Conservation (phyloP, 1,284 basidiomycete genomes). For the Limonomyces culmigenus region DNA sequence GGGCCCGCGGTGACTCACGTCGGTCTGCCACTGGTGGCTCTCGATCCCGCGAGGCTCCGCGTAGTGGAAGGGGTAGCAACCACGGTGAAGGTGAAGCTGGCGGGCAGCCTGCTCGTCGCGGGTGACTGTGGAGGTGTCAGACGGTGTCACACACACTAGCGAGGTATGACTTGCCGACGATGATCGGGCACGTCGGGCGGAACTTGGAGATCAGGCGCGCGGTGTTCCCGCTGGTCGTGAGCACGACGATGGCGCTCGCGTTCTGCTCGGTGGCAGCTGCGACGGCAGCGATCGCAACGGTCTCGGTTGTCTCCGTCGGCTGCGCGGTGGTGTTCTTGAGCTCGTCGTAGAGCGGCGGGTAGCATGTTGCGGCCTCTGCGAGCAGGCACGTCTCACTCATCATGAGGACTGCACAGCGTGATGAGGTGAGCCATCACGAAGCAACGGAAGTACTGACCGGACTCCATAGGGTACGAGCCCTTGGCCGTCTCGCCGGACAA, state of each 20-base stretch:
- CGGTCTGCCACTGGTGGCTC: conserved; percentile 90
- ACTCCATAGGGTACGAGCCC: conserved; percentile 85
- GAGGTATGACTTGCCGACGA: conserved; percentile 48
- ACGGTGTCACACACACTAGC: no score
- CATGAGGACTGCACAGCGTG: conserved; percentile 58
- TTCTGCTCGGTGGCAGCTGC: conserved; percentile 90
- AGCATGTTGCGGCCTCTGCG: conserved; percentile 87
- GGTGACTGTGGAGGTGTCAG: conserved; percentile 52
- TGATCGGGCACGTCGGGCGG: conserved; percentile 85
- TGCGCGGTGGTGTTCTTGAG: conserved; percentile 63
- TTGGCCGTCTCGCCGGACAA: conserved; percentile 96
- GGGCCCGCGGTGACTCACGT: conserved; percentile 37
- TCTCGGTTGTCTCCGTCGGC: conserved; percentile 87
- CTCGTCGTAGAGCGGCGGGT: conserved; percentile 85
- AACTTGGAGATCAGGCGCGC: conserved; percentile 96
- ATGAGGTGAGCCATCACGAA: conserved; percentile 5
- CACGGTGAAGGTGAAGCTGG: conserved; percentile 93
- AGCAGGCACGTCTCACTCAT: conserved; percentile 97
- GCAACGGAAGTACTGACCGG: conserved; percentile 35
- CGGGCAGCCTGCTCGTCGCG: conserved; percentile 92
- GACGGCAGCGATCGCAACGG: conserved; percentile 85
- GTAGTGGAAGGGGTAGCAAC: conserved; percentile 97
- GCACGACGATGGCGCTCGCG: conserved; percentile 87
- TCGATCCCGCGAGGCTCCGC: conserved; percentile 80
- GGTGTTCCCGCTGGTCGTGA: conserved; percentile 94